phyloP scores from a whole-genome alignment of 2,329 filamentous ascomycete genomes.

The Corynespora cassiicola region DNA sequence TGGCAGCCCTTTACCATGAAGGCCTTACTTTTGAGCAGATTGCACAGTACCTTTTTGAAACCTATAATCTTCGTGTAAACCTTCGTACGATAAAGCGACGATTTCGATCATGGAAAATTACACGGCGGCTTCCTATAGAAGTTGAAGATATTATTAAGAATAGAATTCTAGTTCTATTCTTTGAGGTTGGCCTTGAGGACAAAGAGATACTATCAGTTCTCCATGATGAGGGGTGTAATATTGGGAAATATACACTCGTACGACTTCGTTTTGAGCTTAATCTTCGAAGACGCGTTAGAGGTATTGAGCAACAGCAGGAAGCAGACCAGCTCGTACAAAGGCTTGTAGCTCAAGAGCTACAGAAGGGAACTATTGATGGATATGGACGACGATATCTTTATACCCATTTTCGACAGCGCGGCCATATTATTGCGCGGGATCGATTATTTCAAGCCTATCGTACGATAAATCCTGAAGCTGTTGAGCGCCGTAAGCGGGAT shows the following conservation, averaged over 20 bases:
- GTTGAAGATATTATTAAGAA: constrained; percentile 1
- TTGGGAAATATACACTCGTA: constrained; percentile 2
- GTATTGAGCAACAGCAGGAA: constrained; percentile 1
- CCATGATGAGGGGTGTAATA: background rate
- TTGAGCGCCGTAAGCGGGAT: constrained; percentile 1
- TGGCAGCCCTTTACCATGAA: too few species aligned
- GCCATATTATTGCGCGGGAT: background rate
- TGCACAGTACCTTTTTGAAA: too few species aligned
- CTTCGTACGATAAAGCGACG: too few species aligned
- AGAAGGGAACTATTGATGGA: background rate
- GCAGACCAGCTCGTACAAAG: constrained; percentile 1
- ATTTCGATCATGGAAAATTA: too few species aligned
- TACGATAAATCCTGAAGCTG: constrained; percentile 1
- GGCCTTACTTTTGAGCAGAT: too few species aligned
- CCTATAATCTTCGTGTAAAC: too few species aligned
- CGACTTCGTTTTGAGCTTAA: background rate
- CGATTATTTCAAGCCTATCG: constrained; percentile 1
- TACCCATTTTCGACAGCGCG: constrained; percentile 1
- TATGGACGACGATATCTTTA: constrained; percentile 1
- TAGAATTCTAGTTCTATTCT: background rate
- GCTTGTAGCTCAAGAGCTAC: background rate
- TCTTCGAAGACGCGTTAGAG: background rate
- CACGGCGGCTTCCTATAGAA: background rate
- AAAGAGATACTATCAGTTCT: background rate
- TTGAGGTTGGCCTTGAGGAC: constrained; percentile 1